Evolutionary conservation across 164 flowering plant species (phyloP).

Genomic region (Stephania japonica): DNA sequence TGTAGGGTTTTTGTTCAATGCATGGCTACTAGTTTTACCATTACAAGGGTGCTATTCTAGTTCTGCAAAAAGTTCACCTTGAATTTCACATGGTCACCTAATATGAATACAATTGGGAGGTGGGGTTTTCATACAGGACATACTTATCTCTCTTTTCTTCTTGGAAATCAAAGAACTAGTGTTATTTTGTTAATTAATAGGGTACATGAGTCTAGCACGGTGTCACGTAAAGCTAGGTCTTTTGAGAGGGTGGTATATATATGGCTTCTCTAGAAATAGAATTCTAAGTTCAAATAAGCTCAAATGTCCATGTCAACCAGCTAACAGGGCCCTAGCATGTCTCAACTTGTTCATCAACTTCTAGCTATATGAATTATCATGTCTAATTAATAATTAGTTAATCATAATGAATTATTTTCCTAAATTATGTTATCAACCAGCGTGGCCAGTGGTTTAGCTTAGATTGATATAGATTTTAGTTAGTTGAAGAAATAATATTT

Average conservation of each 20-base stretch:
- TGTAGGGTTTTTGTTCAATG: slow-evolving; percentile 19
- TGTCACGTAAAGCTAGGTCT: not conserved
- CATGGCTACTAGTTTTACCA: slow-evolving; percentile 7
- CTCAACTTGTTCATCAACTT: not conserved
- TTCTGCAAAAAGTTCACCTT: not conserved
- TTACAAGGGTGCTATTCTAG: not conserved
- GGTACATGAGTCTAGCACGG: too few relatives aligned
- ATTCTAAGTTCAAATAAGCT: not conserved
- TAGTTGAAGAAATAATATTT: too few relatives aligned
- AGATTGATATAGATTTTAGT: too few relatives aligned
- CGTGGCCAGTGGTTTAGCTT: too few relatives aligned
- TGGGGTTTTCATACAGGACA: not conserved
- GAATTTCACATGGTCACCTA: not conserved
- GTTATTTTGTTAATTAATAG: too few relatives aligned
- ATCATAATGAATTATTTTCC: too few relatives aligned
- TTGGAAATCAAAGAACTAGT: not conserved
- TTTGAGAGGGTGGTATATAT: not conserved
- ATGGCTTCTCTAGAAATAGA: not conserved
- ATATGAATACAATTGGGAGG: not conserved
- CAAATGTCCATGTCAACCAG: slow-evolving; percentile 1
- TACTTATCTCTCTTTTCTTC: not conserved
- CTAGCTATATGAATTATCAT: not conserved
- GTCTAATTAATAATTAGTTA: not conserved
- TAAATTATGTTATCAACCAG: too few relatives aligned
- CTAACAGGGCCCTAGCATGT: not conserved